A percentile compares a stretch with the other conserved stretches of the same genome.
These are phyloP conservation scores for Aspergillus sp. DNA, from an alignment of 2,329 filamentous ascomycete genomes.

Conservation along the genomic window DNA sequence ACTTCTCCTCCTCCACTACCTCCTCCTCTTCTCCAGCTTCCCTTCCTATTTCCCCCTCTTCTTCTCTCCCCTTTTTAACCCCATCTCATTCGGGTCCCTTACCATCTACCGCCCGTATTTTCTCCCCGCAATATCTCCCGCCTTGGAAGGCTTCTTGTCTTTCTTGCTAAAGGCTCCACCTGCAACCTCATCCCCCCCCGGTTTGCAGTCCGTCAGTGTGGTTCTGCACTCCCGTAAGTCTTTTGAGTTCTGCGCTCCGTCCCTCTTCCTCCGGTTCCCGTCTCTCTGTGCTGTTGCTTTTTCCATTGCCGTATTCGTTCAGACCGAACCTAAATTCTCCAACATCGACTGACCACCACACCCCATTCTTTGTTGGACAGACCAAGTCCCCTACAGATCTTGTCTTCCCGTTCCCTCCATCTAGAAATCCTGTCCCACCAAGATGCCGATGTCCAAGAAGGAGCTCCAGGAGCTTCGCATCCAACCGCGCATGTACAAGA, in stretches of 20 bases:
- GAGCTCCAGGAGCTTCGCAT: slow-evolving; percentile 34
- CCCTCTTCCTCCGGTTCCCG: slow-evolving; percentile 2
- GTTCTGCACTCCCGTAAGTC: slow-evolving; percentile 9
- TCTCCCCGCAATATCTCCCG: slow-evolving; percentile 4
- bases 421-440: not conserved
- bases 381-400: slow-evolving; percentile 4
- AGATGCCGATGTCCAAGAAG: slow-evolving; percentile 28
- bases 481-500: slow-evolving; percentile 60
- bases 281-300: not conserved
- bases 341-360: not conserved
- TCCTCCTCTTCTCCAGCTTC: not conserved
- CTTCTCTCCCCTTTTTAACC: slow-evolving; percentile 10
- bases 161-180: slow-evolving; percentile 7
- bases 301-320: not conserved
- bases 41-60: not conserved
- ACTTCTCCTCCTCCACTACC: slow-evolving; percentile 8
- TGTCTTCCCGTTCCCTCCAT: not conserved
- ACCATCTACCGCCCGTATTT: slow-evolving; percentile 1
- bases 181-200: not conserved
- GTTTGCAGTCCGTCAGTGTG: slow-evolving; percentile 1
- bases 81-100: slow-evolving; percentile 9
- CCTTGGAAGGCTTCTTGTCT: slow-evolving; percentile 7
- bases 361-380: not conserved
- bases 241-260: not conserved
- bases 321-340: not conserved